Base-by-base conservation (phyloP, 2,329 filamentous ascomycete species). In the Grosmannia serpens region DNA sequence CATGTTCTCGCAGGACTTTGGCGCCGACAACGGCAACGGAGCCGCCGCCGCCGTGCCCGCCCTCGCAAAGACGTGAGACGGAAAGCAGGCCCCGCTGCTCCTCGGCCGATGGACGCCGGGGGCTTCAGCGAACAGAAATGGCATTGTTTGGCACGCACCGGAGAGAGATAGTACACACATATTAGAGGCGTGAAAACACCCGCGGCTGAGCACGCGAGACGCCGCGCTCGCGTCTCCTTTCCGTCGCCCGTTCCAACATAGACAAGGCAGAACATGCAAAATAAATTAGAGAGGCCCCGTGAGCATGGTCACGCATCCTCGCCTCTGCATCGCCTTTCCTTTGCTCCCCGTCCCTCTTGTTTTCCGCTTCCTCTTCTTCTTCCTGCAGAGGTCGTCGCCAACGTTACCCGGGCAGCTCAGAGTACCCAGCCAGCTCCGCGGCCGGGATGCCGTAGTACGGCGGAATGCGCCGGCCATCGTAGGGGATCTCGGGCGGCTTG, bases 1-100 rank as follows among this genome's bases (percentile, higher is more conserved):
- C 57, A 79, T 91, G 6, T 89, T 89, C 65, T 74, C 77, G 20
- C 77, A 80, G 63, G 78, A 80, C n/a, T 70, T 73, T 59, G 64
- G 61, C 13, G 67, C 67, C 20, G 61, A 62, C 24, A 49, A 47
- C 38, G 47, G 35, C 22, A 27, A n/a, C 49, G 13, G 24, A n/a
- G n/a, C n/a, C n/a, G n/a, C n/a, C n/a, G n/a, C n/a, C 31, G 22
- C 4, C 33, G 33, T 11, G 3, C 20, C 44, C 7, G 20, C n/a
- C 47, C 13, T 29, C 13, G 15, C 24, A 15, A 50, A 50, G 47
- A 27, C 47, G 5, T 50, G 24, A 50, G 13, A 10, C 31, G 10
- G 31, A 33, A 33, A 33, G 31, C 31, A 33, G 10, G 10, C 10
- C 31, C 6, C 31, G 10, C 31, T 10, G 5, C 31, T 33, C 10